Conservation (phyloP, 2,329 filamentous ascomycete genomes). For the Nigrospora osmanthi region DNA sequence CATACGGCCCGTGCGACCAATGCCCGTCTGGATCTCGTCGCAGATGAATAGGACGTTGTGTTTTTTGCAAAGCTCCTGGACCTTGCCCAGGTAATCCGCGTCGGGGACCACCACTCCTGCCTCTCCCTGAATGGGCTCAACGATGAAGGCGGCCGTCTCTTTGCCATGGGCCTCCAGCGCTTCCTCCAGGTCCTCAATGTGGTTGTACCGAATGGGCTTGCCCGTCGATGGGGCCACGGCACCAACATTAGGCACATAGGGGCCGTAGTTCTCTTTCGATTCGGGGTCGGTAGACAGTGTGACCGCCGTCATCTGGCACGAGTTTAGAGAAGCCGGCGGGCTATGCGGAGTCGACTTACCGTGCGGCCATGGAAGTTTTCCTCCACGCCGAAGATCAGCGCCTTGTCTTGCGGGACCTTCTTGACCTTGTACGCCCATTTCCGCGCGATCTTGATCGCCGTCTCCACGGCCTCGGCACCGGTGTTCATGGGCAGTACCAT, state of each 20-base stretch:
- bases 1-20: conserved; percentile 88
- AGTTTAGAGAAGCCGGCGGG: not conserved
- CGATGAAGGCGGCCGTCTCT: conserved; percentile 84
- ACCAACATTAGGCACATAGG: conserved; percentile 85
- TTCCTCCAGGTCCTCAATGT: conserved; percentile 70
- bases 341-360: conserved; percentile 40
- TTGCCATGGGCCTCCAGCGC: conserved; percentile 74
- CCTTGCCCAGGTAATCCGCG: conserved; percentile 75
- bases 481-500: conserved; percentile 99
- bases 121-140: conserved; percentile 96
- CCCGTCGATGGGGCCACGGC: conserved; percentile 68
- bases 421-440: conserved; percentile 99
- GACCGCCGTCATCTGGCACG: conserved; percentile 74
- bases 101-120: conserved; percentile 94
- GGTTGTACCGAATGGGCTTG: conserved; percentile 78
- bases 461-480: conserved; percentile 92
- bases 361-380: conserved; percentile 98
- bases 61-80: conserved; percentile 82
- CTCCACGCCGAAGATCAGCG: conserved; percentile 72
- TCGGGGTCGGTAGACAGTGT: conserved; percentile 94
- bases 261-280: conserved; percentile 93
- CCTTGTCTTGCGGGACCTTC: conserved; percentile 76
- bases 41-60: conserved; percentile 94
- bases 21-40: conserved; percentile 97
- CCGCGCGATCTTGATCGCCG: conserved; percentile 87